Conservation (phyloP, 768 basidiomycete species). For the Rhodotorula paludigena region DNA sequence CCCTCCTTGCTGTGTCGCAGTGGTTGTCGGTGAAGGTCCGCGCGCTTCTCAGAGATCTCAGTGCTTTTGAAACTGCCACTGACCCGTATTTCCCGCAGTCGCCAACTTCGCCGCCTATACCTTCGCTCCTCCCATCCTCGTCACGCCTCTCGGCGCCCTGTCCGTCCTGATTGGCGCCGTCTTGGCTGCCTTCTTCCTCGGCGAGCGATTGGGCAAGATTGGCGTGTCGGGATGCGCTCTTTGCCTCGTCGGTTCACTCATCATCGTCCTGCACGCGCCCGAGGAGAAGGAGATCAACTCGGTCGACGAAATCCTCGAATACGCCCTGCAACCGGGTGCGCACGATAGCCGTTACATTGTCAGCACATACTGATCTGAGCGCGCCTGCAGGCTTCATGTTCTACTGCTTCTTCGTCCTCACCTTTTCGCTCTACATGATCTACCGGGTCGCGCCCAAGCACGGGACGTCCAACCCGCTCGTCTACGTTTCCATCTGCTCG, state of each 20-base stretch:
- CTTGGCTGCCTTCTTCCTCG: conserved; percentile 83
- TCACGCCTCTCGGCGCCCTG: conserved; percentile 95
- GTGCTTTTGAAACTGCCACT: conserved; percentile 5
- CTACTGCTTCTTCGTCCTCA: conserved; percentile 78
- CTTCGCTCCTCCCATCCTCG: conserved; percentile 93
- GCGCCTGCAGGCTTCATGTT: conserved; percentile 67
- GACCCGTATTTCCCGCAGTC: conserved; percentile 42
- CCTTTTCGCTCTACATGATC: conserved; percentile 80
- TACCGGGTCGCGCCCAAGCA: conserved; percentile 75
- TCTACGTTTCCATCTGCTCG: conserved; percentile 95
- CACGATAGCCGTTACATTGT: conserved; percentile 56
- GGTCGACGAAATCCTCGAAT: conserved; percentile 85
- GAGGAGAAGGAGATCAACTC: conserved; percentile 89
- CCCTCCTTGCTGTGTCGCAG: conserved; percentile 50
- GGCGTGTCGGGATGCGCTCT: conserved; percentile 80
- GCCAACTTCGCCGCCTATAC: conserved; percentile 87
- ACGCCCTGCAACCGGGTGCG: conserved; percentile 92
- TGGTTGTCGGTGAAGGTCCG: conserved; percentile 84
- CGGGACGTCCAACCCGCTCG: conserved; percentile 78
- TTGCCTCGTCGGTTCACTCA: conserved; percentile 78
- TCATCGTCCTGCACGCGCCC: conserved; percentile 94
- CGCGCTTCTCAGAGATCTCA: conserved; percentile 23
- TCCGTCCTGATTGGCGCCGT: conserved; percentile 94
- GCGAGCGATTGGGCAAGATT: conserved; percentile 88
- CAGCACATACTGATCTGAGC: background rate